phyloP scores from a whole-genome alignment of 495 filamentous ascomycete genomes.

The Penicillium desertorum region DNA sequence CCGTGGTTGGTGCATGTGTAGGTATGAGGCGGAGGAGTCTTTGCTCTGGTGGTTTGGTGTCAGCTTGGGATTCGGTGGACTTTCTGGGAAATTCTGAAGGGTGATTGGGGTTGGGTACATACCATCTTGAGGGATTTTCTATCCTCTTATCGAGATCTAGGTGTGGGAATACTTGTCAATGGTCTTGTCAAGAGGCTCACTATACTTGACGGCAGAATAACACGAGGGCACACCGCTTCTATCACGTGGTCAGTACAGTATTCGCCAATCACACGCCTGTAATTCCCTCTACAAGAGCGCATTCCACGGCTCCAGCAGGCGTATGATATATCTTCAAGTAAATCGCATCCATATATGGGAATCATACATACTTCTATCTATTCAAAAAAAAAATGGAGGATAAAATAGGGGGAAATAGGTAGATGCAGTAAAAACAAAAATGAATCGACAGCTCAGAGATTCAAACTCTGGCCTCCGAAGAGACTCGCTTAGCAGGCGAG shows the following conservation, averaged over 20 bases:
- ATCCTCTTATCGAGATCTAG: neutral
- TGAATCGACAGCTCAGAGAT: slow-evolving; percentile 4
- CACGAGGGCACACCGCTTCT: neutral
- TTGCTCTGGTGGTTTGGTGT: slow-evolving; percentile 61
- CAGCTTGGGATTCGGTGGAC: neutral
- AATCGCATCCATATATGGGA: too few species aligned
- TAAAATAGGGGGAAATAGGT: too few species aligned
- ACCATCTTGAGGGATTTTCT: slow-evolving; percentile 23
- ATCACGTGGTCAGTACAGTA: neutral
- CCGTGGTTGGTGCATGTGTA: slow-evolving; percentile 79
- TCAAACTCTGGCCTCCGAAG: slow-evolving; percentile 3
- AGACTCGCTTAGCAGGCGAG: slow-evolving; percentile 6
- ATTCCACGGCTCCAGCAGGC: too few species aligned
- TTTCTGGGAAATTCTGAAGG: neutral
- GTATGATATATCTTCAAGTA: too few species aligned
- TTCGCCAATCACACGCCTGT: too few species aligned
- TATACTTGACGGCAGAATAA: neutral
- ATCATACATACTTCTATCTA: too few species aligned
- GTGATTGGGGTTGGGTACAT: neutral
- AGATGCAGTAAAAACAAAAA: neutral
- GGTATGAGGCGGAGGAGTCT: slow-evolving; percentile 81
- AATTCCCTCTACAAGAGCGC: too few species aligned
- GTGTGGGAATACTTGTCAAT: neutral
- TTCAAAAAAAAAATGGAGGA: too few species aligned
- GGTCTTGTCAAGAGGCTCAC: neutral